Evolutionary conservation across 352 stramenopile species (phyloP), one percentile per base, ranked within the genome.

Genomic region (Globisporangium echinulatum): DNA sequence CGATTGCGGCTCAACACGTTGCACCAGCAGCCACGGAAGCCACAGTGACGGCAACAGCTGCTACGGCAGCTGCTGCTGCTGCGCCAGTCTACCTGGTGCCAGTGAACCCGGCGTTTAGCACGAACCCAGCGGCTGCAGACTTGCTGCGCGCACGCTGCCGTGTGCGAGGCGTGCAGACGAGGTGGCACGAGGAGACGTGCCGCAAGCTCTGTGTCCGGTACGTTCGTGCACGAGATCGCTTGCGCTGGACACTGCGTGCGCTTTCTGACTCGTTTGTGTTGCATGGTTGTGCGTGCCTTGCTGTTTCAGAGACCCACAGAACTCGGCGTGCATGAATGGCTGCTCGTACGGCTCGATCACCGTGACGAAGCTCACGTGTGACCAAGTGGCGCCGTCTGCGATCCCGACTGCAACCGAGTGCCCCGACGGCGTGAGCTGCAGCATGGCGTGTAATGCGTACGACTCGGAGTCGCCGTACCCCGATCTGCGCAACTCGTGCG

Each of bases 131-230:
- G 1, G 61, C 67, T 0, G 54, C 74, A 5, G 76, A 86, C 43
- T 47, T 79, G 14, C 52, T 90, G 14, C 81, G 78, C 5, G 70
- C 78, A 7, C 68, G 64, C 7, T 90, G 81, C 50, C 77, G 81
- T 0, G 76, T 87, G 7, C 72, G 73, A 3, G 81, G 78, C 7
- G 81, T 90, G 42, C 78, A 87, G 59, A 78, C 78, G 5, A 69
- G 77, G 19, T 90, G 78, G 78, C 81, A 90, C 53, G 78, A 90
- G 58, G 78, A 90, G 57, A 87, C 71, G 14, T 90, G 81, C 49
- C 68, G 74, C 49, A 87, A 82, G 60, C 68, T 88, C 19, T 90
- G 80, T 44, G 55, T 72, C 25, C 63, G 76, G 76, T 87, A 56
- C 36, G 67, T 61, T 54, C 5, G 3, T 3, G 49, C 19, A n/a